A percentile compares a stretch with the other conserved stretches of the same genome.
Evolutionary conservation across 108 stramenopile genomes (phyloP).

Genomic region (Mayamaea pseudoterrestris): DNA sequence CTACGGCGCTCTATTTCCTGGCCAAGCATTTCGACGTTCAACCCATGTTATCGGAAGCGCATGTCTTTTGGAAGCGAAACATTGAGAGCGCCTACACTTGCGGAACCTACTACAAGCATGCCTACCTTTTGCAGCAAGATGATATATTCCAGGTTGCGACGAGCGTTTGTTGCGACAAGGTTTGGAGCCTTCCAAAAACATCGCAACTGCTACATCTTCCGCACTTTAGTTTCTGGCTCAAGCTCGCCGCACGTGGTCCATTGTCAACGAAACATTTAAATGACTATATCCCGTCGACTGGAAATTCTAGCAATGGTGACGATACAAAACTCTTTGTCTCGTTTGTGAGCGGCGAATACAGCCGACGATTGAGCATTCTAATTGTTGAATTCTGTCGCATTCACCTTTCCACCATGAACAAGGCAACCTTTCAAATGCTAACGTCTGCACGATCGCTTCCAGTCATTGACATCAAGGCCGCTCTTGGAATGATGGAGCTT

Average conservation of each 20-base stretch:
- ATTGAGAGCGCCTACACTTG: not conserved
- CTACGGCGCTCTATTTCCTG: not conserved
- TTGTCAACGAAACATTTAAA: constrained; percentile 2
- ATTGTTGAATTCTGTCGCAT: constrained; percentile 4
- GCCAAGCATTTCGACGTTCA: not conserved
- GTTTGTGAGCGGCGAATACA: constrained; percentile 11
- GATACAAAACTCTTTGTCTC: constrained; percentile 26
- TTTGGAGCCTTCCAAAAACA: constrained; percentile 14
- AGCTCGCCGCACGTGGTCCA: constrained; percentile 6
- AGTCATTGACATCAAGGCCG: constrained; percentile 6
- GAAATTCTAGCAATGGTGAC: too few species aligned
- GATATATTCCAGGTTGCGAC: constrained; percentile 15
- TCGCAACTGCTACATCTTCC: constrained; percentile 5
- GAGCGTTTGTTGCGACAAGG: too few species aligned
- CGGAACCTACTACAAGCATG: constrained; percentile 14
- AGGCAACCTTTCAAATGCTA: not conserved
- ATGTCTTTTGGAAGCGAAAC: not conserved
- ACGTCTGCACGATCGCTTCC: not conserved
- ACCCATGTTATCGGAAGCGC: not conserved
- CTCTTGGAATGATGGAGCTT: not conserved
- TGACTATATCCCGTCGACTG: constrained; percentile 11
- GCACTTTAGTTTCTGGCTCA: constrained; percentile 17
- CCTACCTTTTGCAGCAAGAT: constrained; percentile 26
- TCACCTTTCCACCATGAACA: not conserved
- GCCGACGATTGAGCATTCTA: constrained; percentile 4